Percentiles rank a stretch among this genome's conserved stretches.
These are phyloP conservation scores for Acanthamoeba healyi DNA, from an alignment of 208 protist species.

Conservation along the genomic window DNA sequence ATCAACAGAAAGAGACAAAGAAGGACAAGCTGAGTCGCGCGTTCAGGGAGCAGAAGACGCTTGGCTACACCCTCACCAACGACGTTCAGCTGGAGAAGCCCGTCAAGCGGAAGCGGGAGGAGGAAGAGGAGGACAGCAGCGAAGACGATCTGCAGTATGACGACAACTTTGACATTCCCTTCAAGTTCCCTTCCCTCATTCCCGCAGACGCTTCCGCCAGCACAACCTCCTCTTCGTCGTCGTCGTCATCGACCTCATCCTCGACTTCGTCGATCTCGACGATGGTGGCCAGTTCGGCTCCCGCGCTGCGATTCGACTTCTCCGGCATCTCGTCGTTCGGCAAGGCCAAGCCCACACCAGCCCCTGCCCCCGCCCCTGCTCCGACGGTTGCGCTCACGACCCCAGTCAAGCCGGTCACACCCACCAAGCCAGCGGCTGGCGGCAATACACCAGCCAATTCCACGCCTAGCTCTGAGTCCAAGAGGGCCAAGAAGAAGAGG, in stretches of 20 bases:
- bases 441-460: not conserved
- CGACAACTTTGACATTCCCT: conserved; percentile 57
- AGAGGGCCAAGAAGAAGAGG: conserved; percentile 36
- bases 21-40: conserved; percentile 71
- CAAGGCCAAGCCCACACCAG: conserved; percentile 32
- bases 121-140: not conserved
- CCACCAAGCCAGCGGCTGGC: not conserved
- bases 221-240: not conserved
- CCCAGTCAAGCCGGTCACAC: not conserved
- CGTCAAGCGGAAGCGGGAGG: conserved; percentile 16
- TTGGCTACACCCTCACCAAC: conserved; percentile 47
- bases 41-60: conserved; percentile 67
- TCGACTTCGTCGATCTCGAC: not conserved
- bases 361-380: not conserved
- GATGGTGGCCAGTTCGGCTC: not conserved
- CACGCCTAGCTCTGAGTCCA: not conserved
- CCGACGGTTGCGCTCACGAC: not conserved
- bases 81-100: conserved; percentile 46
- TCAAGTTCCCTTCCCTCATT: conserved; percentile 15
- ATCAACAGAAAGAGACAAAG: conserved; percentile 52
- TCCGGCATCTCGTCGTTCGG: conserved; percentile 18
- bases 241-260: not conserved
- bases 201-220: not conserved
- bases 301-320: conserved; percentile 46
- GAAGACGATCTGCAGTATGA: conserved; percentile 47